Evolutionary conservation across 2,329 filamentous ascomycete genomes (phyloP).

Genomic region (Penicillium hordei): DNA sequence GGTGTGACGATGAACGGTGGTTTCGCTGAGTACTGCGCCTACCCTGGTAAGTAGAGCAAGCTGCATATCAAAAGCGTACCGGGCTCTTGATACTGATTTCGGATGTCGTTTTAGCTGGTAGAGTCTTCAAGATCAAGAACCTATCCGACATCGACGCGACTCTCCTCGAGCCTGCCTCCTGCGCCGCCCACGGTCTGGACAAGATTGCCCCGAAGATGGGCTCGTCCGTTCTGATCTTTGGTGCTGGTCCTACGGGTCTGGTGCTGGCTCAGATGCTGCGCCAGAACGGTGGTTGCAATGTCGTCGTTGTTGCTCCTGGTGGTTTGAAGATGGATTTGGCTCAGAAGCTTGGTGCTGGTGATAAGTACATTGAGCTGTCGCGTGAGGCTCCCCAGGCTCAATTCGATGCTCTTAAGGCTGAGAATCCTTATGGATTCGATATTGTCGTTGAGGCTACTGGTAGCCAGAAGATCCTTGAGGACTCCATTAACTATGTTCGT

Average conservation of each 20-base stretch:
- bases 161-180: constrained; percentile 68
- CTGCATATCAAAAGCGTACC: neutral
- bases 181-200: constrained; percentile 68
- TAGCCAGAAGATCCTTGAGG: constrained; percentile 66
- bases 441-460: constrained; percentile 72
- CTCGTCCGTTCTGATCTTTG: constrained; percentile 67
- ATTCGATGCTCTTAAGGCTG: constrained; percentile 61
- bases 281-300: constrained; percentile 66
- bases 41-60: constrained; percentile 37
- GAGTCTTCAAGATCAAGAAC: constrained; percentile 67
- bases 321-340: constrained; percentile 72
- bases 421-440: constrained; percentile 72
- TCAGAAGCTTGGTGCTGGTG: constrained; percentile 48
- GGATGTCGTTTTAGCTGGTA: constrained; percentile 39
- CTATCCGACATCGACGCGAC: constrained; percentile 68
- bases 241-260: constrained; percentile 67
- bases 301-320: constrained; percentile 67
- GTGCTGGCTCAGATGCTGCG: constrained; percentile 63
- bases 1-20: constrained; percentile 62
- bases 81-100: neutral
- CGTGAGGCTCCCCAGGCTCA: constrained; percentile 56
- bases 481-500: constrained; percentile 69
- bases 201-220: constrained; percentile 66
- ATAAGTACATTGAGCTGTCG: constrained; percentile 50
- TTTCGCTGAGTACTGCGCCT: constrained; percentile 68